Base-by-base conservation (phyloP, 2,329 filamentous ascomycete genomes). In the Paramyrothecium sp. region DNA sequence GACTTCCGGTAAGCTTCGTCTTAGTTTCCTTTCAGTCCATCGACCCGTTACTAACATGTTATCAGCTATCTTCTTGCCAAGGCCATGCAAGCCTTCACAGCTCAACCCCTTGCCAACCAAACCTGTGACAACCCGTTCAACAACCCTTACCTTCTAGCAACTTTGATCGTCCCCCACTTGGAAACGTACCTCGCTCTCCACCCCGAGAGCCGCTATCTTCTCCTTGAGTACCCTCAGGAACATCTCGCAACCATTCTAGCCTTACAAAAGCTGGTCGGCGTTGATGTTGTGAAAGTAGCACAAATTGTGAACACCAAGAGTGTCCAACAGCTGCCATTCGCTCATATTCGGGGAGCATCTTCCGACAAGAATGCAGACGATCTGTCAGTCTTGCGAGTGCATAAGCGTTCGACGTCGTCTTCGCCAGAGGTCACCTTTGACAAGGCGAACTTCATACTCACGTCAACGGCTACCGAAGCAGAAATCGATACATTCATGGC, bases 131-230 rank as follows among this genome's bases (percentile, higher is more conserved):
- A 83, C 61, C 83, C 82, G 1, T 82, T 86, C 58, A 74, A 76
- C 17, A 81, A 84, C 62, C 77, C 82, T 1, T 73, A 78, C 21
- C 72, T 83, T 17, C 76, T 88, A 2, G 85, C 86, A 2, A 80
- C 81, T 1, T 74, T 87, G 2, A 76, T 88, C 21, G 74, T 88
- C 44, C 83, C 85, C 1, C 83, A 87, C 58, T 74, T 89, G 2
- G 85, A 88, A 63, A 79, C 80, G 0, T 88, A 86, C 60, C 73
- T 88, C 52, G 76, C 79, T 4, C 72, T 78, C 2, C 82, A 87
- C 60, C 65, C 77, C 2, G 73, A 78, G 41, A 80, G 83, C 20
- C 79, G 80, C 11, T 81, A 87, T 56, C 76, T 89, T 1, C 68
- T 89, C 5, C 73, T 89, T 10, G 82, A 87, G 56, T 88, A 85